Conservation (phyloP, 768 basidiomycete species). For the Hericium erinaceus region DNA sequence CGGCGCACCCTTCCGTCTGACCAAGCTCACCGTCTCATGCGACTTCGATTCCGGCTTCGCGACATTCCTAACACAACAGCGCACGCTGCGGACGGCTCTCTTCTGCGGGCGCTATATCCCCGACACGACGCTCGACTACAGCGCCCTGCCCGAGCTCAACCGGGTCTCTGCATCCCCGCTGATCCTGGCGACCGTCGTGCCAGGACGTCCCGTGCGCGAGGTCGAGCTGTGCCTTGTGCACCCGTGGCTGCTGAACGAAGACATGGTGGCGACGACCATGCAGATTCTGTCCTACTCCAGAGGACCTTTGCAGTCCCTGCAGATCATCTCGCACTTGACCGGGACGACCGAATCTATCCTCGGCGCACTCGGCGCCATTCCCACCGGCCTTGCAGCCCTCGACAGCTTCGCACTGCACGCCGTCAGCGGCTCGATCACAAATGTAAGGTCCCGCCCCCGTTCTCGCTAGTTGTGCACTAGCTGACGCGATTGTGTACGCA, state of each 20-base stretch:
- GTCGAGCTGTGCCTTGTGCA: conserved; percentile 20
- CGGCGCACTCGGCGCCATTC: conserved; percentile 15
- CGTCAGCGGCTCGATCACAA: conserved; percentile 17
- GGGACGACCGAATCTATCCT: conserved; percentile 12
- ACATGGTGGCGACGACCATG: conserved; percentile 17
- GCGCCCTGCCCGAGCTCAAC: conserved; percentile 15
- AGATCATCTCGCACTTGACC: conserved; percentile 16
- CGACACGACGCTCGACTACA: conserved; percentile 9
- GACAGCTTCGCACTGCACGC: conserved; percentile 17
- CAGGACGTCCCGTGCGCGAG: conserved; percentile 15
- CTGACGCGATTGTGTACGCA: conserved; percentile 4
- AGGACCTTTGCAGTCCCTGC: conserved; percentile 15
- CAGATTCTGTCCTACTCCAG: conserved; percentile 16
- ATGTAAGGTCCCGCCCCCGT: conserved; percentile 4
- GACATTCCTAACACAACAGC: conserved; percentile 17
- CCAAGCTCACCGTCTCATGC: conserved; percentile 17
- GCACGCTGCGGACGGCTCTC: conserved; percentile 12
- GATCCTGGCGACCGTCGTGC: conserved; percentile 19
- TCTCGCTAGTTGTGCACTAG: too few relatives aligned
- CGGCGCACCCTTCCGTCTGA: conserved; percentile 19
- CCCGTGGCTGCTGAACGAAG: conserved; percentile 18
- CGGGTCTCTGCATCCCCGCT: conserved; percentile 19
- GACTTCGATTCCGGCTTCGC: conserved; percentile 17
- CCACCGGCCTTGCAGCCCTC: conserved; percentile 13
- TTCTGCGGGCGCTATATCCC: conserved; percentile 17